Evolutionary conservation across 208 protist species (phyloP).

Genomic region (Polymyxa betae): DNA sequence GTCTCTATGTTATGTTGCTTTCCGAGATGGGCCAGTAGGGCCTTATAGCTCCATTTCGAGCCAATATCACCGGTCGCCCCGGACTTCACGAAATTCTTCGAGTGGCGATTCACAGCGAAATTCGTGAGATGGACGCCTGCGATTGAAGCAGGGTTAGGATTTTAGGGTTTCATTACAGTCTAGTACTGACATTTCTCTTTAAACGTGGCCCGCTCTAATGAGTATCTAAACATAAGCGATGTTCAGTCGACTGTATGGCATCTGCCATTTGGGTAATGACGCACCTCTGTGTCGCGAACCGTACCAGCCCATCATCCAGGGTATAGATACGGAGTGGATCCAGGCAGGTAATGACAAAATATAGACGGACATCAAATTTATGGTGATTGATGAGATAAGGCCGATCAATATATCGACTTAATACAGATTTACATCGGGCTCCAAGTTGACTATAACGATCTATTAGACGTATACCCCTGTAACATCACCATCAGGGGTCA

Average conservation of each 20-base stretch:
- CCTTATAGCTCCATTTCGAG: conserved; percentile 59
- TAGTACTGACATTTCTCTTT: no score
- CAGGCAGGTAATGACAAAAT: conserved; percentile 60
- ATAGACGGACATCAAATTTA: conserved; percentile 68
- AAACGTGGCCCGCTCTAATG: no score
- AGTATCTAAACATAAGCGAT: no score
- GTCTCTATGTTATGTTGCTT: conserved; percentile 24
- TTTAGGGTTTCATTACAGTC: no score
- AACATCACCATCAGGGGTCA: neutral
- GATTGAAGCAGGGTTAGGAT: no score
- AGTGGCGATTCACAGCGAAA: conserved; percentile 65
- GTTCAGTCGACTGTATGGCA: no score
- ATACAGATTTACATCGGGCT: neutral
- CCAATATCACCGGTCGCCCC: conserved; percentile 18
- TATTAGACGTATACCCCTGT: neutral
- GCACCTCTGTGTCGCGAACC: conserved; percentile 65
- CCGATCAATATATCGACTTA: conserved; percentile 60
- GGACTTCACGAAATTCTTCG: conserved; percentile 52
- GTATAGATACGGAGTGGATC: conserved; percentile 64
- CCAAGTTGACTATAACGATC: conserved; percentile 1
- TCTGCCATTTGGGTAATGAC: neutral
- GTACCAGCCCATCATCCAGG: conserved; percentile 61
- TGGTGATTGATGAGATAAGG: conserved; percentile 66
- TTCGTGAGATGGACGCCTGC: conserved; percentile 64
- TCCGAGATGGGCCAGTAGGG: conserved; percentile 52